phyloP scores from a whole-genome alignment of 371 early-diverging fungal species.

The Circinella minor region DNA sequence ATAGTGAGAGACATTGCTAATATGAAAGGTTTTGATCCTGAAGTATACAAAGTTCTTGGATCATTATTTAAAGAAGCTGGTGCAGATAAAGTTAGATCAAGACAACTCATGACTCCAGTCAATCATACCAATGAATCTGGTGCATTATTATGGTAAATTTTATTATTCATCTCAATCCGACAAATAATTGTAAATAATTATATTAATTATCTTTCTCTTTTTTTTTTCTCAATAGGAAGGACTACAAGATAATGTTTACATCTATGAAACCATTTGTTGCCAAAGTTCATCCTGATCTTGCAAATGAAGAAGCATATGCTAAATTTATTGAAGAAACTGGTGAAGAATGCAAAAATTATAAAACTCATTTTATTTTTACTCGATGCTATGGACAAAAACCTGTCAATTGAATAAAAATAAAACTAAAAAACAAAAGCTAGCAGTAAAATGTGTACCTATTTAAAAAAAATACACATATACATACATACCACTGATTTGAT shows the following conservation, averaged over 20 bases:
- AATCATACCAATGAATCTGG: conserved; percentile 17
- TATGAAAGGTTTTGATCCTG: conserved; percentile 7
- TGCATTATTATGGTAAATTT: conserved; percentile 12
- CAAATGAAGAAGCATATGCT: conserved; percentile 14
- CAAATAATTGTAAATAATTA: background rate
- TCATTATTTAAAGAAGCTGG: background rate
- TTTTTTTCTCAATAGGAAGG: conserved; percentile 24
- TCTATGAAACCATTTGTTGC: conserved; percentile 22
- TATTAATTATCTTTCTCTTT: background rate
- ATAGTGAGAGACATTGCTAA: background rate
- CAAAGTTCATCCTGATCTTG: conserved; percentile 16
- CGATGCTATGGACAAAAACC: conserved; percentile 15
- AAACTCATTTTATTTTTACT: conserved; percentile 11
- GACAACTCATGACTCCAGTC: conserved; percentile 20
- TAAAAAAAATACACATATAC: no score
- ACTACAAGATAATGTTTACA: conserved; percentile 23
- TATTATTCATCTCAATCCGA: no score
- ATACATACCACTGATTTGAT: no score
- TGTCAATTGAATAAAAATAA: no score
- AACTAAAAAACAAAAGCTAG: no score
- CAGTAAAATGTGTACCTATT: no score
- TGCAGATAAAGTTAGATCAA: background rate
- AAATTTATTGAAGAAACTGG: conserved; percentile 9
- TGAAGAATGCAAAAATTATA: conserved; percentile 12
- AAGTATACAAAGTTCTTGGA: conserved; percentile 7